phyloP scores from a whole-genome alignment of 108 stramenopile species.

The Skeletonema potamos region DNA sequence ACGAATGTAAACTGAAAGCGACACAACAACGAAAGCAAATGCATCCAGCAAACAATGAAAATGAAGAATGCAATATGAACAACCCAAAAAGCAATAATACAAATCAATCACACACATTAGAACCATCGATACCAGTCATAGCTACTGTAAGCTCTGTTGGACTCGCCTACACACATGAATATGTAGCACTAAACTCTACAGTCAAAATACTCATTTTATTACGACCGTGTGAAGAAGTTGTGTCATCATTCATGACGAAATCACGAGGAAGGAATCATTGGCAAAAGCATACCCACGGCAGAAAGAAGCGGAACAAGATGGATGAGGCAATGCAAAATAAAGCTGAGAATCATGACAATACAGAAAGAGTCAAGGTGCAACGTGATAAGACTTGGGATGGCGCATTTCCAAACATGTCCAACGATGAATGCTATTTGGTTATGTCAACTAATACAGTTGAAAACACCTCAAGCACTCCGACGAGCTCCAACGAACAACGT shows the following conservation, averaged over 20 bases:
- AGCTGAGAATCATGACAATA: too few relatives aligned
- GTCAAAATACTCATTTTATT: constrained; percentile 6
- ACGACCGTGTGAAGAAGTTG: constrained; percentile 7
- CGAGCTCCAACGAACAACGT: not conserved
- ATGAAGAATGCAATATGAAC: not conserved
- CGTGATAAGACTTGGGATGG: constrained; percentile 12
- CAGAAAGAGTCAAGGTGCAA: not conserved
- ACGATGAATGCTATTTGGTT: not conserved
- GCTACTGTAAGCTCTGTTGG: not conserved
- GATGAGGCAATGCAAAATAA: too few relatives aligned
- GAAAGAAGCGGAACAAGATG: too few relatives aligned
- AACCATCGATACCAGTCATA: not conserved
- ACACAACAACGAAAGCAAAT: not conserved
- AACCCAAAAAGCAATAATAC: not conserved
- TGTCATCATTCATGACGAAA: constrained; percentile 4
- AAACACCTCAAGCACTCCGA: not conserved
- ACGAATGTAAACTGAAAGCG: not conserved
- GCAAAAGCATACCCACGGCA: not conserved
- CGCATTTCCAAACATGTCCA: constrained; percentile 13
- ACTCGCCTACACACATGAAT: not conserved
- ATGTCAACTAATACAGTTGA: not conserved
- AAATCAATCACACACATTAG: not conserved
- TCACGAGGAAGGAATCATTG: constrained; percentile 11
- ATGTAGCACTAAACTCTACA: not conserved
- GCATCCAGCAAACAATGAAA: not conserved